A percentile compares a stretch with the other conserved stretches of the same genome.
These are phyloP conservation scores for Penicillium longicatenatum DNA, from an alignment of 495 filamentous ascomycete species.

Conservation along the genomic window DNA sequence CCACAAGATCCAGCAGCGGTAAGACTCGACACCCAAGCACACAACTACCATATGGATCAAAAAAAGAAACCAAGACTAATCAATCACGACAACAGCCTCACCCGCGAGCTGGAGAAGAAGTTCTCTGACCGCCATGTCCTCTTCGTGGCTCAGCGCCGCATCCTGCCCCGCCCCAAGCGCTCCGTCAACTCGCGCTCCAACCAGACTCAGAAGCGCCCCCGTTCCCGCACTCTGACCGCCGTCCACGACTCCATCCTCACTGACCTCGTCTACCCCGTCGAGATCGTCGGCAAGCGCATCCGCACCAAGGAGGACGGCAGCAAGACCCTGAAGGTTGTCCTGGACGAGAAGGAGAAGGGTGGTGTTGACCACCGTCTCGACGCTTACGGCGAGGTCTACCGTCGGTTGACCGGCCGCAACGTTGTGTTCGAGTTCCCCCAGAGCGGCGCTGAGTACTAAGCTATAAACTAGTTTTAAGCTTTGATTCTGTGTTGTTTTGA, in stretches of 20 bases:
- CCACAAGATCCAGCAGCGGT: conserved; percentile 99
- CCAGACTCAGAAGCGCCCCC: conserved; percentile 96
- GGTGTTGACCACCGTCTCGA: conserved; percentile 98
- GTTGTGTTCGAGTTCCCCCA: conserved; percentile 98
- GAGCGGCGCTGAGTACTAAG: conserved; percentile 79
- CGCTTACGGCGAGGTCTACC: conserved; percentile 99
- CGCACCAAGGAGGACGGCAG: conserved; percentile 95
- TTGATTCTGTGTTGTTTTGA: conserved; percentile 21
- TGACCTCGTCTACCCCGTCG: conserved; percentile 98
- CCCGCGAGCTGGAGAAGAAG: conserved; percentile 99
- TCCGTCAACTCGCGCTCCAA: conserved; percentile 89
- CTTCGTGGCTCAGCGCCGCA: conserved; percentile 97
- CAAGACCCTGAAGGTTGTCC: conserved; percentile 96
- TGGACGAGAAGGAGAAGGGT: conserved; percentile 99
- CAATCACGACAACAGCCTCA: conserved; percentile 63
- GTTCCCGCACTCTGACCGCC: conserved; percentile 93
- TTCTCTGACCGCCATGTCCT: conserved; percentile 99
- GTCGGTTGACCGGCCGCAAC: conserved; percentile 86
- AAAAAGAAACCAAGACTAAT: conserved; percentile 9
- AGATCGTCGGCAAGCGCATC: conserved; percentile 98
- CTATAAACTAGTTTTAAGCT: conserved; percentile 11
- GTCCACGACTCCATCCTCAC: conserved; percentile 95
- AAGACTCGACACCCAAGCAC: conserved; percentile 33
- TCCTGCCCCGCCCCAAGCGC: conserved; percentile 96
- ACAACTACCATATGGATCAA: neutral